phyloP scores from a whole-genome alignment of 371 early-diverging fungal genomes.

The Rhizopus delemar region DNA sequence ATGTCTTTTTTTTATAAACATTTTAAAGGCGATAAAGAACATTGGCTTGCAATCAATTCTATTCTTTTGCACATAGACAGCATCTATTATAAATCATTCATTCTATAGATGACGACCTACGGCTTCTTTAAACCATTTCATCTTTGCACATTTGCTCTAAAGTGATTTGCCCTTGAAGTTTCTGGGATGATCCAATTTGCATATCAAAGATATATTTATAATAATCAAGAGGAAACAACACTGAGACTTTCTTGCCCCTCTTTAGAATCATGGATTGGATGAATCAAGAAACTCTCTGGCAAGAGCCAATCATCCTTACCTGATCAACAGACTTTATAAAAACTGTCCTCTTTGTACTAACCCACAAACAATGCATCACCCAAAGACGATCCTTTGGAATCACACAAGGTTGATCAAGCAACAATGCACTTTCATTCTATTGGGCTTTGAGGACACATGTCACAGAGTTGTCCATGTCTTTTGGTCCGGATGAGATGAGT shows the following conservation, averaged over 20 bases:
- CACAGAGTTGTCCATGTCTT: conserved; percentile 58
- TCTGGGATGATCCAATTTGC: conserved; percentile 16
- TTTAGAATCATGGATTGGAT: conserved; percentile 67
- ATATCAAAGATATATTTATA: conserved; percentile 56
- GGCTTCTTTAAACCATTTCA: conserved; percentile 32
- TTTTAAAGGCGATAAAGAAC: no score
- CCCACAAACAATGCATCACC: conserved; percentile 72
- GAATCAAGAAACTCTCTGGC: conserved; percentile 65
- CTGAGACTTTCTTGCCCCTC: conserved; percentile 34
- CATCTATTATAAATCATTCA: neutral
- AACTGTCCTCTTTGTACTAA: conserved; percentile 71
- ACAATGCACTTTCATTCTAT: conserved; percentile 55
- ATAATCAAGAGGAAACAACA: conserved; percentile 27
- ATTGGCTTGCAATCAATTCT: neutral
- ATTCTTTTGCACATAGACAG: neutral
- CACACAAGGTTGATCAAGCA: conserved; percentile 66
- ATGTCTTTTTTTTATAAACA: no score
- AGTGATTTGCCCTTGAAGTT: conserved; percentile 18
- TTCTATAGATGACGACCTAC: conserved; percentile 18
- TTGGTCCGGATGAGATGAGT: conserved; percentile 42
- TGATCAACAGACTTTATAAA: conserved; percentile 66
- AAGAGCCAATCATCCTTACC: conserved; percentile 67
- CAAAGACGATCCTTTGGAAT: conserved; percentile 65
- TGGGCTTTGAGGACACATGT: conserved; percentile 48
- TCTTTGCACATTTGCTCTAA: conserved; percentile 26